phyloP scores from a whole-genome alignment of 2,329 filamentous ascomycete genomes.

The Sarocladiaceae sp. region DNA sequence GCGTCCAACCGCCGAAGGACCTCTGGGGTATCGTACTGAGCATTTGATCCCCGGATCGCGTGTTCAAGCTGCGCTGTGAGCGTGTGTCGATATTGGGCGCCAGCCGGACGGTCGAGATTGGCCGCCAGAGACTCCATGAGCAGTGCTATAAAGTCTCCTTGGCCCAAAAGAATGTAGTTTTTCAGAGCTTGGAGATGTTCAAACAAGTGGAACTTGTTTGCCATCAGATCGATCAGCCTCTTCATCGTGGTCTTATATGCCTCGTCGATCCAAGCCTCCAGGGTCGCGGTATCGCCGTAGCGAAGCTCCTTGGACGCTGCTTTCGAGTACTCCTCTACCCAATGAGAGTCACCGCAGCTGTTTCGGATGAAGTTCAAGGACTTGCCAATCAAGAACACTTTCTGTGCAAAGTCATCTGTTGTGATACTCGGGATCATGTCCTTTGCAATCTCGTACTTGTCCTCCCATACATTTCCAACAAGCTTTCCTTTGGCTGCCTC shows the following conservation, averaged over 20 bases:
- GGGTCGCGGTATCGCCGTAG: constrained; percentile 87
- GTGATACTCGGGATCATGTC: constrained; percentile 92
- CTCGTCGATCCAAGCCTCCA: constrained; percentile 92
- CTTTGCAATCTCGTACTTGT: constrained; percentile 85
- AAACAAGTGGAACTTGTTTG: constrained; percentile 89
- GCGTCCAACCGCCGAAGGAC: constrained; percentile 89
- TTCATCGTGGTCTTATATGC: constrained; percentile 99
- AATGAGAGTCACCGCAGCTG: constrained; percentile 86
- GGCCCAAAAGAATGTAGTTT: constrained; percentile 88
- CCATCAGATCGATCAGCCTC: constrained; percentile 88
- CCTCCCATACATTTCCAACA: constrained; percentile 93
- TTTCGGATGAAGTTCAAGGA: constrained; percentile 97
- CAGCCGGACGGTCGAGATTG: constrained; percentile 92
- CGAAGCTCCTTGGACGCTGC: constrained; percentile 84
- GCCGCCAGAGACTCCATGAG: constrained; percentile 94
- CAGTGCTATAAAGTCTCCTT: constrained; percentile 94
- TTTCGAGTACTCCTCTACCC: constrained; percentile 95
- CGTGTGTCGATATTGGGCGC: constrained; percentile 93
- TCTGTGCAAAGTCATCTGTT: constrained; percentile 88
- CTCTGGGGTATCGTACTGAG: constrained; percentile 90
- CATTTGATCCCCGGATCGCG: constrained; percentile 93
- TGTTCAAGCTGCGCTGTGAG: constrained; percentile 97
- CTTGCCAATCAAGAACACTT: constrained; percentile 96
- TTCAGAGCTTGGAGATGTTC: constrained; percentile 89
- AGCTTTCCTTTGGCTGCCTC: constrained; percentile 52